These are phyloP conservation scores for Tardiomyces digboiensis DNA, from an alignment of 1,139 yeast genomes.

Conservation along the genomic window DNA sequence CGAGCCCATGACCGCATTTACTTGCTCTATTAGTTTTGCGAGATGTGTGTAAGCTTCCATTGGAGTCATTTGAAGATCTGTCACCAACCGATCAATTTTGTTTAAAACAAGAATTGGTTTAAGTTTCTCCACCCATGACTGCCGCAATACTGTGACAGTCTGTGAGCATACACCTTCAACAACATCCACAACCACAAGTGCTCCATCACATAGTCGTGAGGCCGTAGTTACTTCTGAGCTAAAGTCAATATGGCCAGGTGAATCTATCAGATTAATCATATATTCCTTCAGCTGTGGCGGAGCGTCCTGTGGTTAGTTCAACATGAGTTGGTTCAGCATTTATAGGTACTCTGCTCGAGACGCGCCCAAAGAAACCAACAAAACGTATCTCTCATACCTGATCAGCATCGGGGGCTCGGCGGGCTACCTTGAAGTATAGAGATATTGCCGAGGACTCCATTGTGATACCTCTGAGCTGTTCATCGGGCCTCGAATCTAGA, in stretches of 20 bases:
- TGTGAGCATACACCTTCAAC: conserved; percentile 99
- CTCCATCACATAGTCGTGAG: conserved; percentile 93
- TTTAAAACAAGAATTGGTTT: conserved; percentile 88
- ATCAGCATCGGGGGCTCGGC: conserved; percentile 1
- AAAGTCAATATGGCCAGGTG: conserved; percentile 98
- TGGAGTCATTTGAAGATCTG: conserved; percentile 76
- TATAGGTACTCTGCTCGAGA: no score
- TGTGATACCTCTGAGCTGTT: conserved; percentile 91
- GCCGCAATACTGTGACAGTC: conserved; percentile 89
- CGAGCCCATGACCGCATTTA: conserved; percentile 89
- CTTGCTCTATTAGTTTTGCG: conserved; percentile 75
- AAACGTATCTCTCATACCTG: not conserved
- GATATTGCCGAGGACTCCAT: conserved; percentile 97
- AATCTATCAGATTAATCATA: conserved; percentile 85
- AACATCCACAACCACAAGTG: conserved; percentile 88
- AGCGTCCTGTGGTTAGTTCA: conserved; percentile 3
- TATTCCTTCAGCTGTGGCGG: conserved; percentile 53
- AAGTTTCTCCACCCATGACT: conserved; percentile 90
- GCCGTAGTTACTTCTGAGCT: conserved; percentile 95
- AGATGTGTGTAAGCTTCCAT: conserved; percentile 80
- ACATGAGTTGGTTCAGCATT: not conserved
- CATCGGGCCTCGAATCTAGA: conserved; percentile 91
- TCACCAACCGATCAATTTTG: conserved; percentile 79
- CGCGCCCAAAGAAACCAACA: no score
- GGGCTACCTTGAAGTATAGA: conserved; percentile 52